Evolutionary conservation across 2,329 filamentous ascomycete species (phyloP), one percentile per base, ranked within the genome.

Genomic region (Penicillium sp.): DNA sequence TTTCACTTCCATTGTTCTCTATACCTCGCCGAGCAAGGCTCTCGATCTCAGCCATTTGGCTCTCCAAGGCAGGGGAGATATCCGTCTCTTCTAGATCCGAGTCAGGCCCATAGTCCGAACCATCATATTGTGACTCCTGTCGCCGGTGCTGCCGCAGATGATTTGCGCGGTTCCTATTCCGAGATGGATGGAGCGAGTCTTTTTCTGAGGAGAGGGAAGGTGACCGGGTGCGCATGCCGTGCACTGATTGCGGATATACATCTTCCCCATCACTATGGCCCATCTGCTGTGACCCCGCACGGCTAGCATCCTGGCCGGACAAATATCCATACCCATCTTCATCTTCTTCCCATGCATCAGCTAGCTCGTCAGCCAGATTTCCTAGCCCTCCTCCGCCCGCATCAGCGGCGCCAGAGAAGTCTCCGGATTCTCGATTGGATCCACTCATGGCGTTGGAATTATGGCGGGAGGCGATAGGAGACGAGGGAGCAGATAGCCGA

Each of bases 301-400:
- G 62, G n/a, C 59, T 59, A 18, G 61, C 66, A 44, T 74, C 72
- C 62, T 73, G 69, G 8, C 71, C 72, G 1, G 73, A 74, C 7
- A 64, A 65, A 54, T 75, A 74, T 44, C 70, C 74, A 47, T 79
- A 78, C 23, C 74, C 76, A 14, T 72, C 75, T 43, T 80, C 79
- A 27, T 81, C 80, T 35, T 77, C 70, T 19, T 80, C 81, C 76
- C 79, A 83, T n/a, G 80, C 79, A 61, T 84, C 81, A 26, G 81
- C 84, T 23, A 87, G 71, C 65, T 87, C 84, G 64, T 87, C 84
- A 27, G 84, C 84, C 47, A 87, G 69, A 59, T 81, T 86, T 23
- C 84, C 84, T 48, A 85, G 68, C 9, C 82, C 83, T 40, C 76
- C 74, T 2, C 69, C 71, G 5, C 59, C 51, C n/a, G 62, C 61